These are phyloP conservation scores for Stenogyne calaminthoides DNA, from an alignment of 305 asterid genomes.

Conservation along the genomic window DNA sequence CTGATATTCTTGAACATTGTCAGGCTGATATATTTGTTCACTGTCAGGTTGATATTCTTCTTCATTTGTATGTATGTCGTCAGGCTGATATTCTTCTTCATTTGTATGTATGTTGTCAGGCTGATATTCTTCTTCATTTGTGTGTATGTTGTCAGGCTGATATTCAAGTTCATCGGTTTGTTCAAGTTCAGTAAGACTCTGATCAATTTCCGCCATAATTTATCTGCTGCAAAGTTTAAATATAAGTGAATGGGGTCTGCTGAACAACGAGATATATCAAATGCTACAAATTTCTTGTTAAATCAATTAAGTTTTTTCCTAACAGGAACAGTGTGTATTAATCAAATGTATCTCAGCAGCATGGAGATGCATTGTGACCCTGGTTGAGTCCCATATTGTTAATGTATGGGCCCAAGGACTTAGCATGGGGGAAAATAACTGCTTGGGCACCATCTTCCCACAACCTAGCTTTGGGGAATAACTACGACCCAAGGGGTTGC, in stretches of 20 bases:
- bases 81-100: conserved; percentile 29
- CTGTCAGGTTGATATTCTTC: conserved; percentile 33
- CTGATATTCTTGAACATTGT: conserved; percentile 24
- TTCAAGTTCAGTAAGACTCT: conserved; percentile 32
- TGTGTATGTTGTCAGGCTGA: conserved; percentile 32
- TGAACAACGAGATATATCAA: neutral
- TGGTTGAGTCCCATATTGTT: too few relatives aligned
- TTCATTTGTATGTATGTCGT: neutral
- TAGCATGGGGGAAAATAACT: too few relatives aligned
- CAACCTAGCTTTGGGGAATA: too few relatives aligned
- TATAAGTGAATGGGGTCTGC: conserved; percentile 8
- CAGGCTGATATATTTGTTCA: conserved; percentile 30
- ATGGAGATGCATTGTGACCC: too few relatives aligned
- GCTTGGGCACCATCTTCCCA: too few relatives aligned
- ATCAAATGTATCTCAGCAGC: too few relatives aligned
- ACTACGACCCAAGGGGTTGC: too few relatives aligned
- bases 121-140: conserved; percentile 17
- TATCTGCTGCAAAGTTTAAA: conserved; percentile 14
- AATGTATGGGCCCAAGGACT: too few relatives aligned
- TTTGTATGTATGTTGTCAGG: too few relatives aligned
- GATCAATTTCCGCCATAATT: conserved; percentile 32
- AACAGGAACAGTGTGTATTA: neutral
- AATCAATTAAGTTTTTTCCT: neutral
- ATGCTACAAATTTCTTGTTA: neutral
- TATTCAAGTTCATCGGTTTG: conserved; percentile 37